These are phyloP conservation scores for Brasilioporus rufonigricans DNA, from an alignment of 768 basidiomycete species.

Conservation along the genomic window DNA sequence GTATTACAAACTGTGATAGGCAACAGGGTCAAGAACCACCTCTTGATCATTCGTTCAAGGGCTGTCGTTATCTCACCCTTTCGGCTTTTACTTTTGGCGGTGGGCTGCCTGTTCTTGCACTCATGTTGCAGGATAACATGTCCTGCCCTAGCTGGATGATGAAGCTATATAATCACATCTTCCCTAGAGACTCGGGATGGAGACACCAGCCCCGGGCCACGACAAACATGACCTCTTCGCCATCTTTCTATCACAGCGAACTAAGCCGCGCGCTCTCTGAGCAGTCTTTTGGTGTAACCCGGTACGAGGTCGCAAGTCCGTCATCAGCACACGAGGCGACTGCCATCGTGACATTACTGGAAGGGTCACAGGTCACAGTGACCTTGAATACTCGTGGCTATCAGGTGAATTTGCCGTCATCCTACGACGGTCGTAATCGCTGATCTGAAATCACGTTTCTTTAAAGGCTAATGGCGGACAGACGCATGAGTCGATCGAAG, in stretches of 20 bases:
- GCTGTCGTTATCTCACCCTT: conserved; percentile 13
- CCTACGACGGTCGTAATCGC: not conserved
- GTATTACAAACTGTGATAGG: conserved; percentile 21
- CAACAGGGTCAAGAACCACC: conserved; percentile 24
- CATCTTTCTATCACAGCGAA: conserved; percentile 43
- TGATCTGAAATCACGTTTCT: conserved; percentile 12
- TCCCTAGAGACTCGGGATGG: conserved; percentile 17
- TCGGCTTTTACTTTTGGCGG: conserved; percentile 14
- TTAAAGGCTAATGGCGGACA: conserved; percentile 26
- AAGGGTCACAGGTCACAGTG: conserved; percentile 48
- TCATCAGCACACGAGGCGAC: conserved; percentile 46
- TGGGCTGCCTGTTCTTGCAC: conserved; percentile 7
- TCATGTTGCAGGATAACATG: conserved; percentile 20
- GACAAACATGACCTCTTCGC: conserved; percentile 17
- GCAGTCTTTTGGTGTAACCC: conserved; percentile 53
- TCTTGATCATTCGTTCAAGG: conserved; percentile 21
- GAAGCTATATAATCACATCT: conserved; percentile 28
- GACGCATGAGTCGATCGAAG: conserved; percentile 59
- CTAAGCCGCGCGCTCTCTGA: conserved; percentile 54
- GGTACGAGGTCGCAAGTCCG: conserved; percentile 39
- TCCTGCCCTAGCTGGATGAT: conserved; percentile 25
- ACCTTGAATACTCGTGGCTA: conserved; percentile 55
- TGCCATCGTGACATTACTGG: conserved; percentile 54
- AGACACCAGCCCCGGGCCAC: conserved; percentile 5
- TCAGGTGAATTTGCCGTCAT: conserved; percentile 37